phyloP scores from a whole-genome alignment of 2,329 filamentous ascomycete species.

The Grosmannia clavigera region DNA sequence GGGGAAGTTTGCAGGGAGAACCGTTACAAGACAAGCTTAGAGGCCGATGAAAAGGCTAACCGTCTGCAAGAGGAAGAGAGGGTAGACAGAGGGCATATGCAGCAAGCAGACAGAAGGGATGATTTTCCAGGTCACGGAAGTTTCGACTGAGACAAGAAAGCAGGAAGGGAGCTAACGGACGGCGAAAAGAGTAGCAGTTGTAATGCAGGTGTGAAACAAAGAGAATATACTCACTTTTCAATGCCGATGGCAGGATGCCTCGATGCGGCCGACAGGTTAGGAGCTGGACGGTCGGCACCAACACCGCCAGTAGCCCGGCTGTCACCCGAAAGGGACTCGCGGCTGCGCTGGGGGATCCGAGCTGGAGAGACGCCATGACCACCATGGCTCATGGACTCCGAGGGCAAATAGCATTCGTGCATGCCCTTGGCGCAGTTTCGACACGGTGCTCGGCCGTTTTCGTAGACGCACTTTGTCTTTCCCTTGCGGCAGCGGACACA shows the following conservation, averaged over 20 bases:
- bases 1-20: neutral
- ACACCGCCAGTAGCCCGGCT: constrained; percentile 31
- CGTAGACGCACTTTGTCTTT: constrained; percentile 53
- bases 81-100: neutral
- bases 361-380: constrained; percentile 46
- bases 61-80: neutral
- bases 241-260: constrained; percentile 33
- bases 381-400: constrained; percentile 45
- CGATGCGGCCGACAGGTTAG: constrained; percentile 30
- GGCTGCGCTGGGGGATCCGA: constrained; percentile 35
- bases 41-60: neutral
- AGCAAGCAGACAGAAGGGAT: neutral
- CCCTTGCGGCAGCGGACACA: constrained; percentile 52
- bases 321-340: constrained; percentile 42
- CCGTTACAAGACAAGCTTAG: neutral
- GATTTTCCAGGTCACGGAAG: neutral
- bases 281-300: constrained; percentile 28
- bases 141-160: neutral
- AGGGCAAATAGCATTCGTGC: constrained; percentile 51
- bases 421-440: constrained; percentile 52
- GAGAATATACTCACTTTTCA: constrained; percentile 40
- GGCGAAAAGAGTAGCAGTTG: neutral
- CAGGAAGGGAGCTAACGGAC: neutral
- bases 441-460: constrained; percentile 49
- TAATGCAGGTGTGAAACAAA: neutral